These are phyloP conservation scores for Aspergillus conjunctus DNA, from an alignment of 495 filamentous ascomycete species.

Conservation along the genomic window DNA sequence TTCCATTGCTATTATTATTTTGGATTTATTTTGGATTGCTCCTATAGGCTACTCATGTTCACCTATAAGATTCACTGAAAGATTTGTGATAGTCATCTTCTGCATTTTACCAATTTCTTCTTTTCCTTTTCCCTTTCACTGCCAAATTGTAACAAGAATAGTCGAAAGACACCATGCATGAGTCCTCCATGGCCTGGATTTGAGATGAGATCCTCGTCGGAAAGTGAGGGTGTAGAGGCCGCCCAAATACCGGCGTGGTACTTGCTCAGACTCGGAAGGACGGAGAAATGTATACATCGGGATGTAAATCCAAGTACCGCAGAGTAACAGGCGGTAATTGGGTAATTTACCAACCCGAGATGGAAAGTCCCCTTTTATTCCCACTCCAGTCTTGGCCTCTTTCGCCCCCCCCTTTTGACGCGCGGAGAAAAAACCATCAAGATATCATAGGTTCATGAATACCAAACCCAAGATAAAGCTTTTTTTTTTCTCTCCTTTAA, in stretches of 20 bases:
- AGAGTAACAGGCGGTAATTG: background rate
- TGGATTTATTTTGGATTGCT: no score
- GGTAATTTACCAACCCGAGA: background rate
- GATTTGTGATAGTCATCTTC: no score
- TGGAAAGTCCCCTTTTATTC: constrained; percentile 8
- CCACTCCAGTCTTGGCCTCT: background rate
- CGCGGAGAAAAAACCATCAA: background rate
- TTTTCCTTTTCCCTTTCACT: no score
- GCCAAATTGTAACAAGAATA: no score
- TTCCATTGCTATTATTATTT: background rate
- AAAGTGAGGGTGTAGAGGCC: background rate
- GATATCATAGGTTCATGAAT: background rate
- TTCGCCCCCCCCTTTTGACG: background rate
- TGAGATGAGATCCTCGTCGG: no score
- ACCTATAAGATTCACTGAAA: no score
- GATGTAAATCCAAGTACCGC: background rate
- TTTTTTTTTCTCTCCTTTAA: constrained; percentile 4
- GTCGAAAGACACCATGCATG: no score
- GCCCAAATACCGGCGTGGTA: background rate
- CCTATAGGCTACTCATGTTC: no score
- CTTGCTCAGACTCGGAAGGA: background rate
- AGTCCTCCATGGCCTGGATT: no score
- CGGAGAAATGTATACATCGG: background rate
- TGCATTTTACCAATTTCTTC: no score
- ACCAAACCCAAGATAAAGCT: background rate